Base-by-base conservation (phyloP, 192 early-diverging fungal species). In the Diversispora epigaea region DNA sequence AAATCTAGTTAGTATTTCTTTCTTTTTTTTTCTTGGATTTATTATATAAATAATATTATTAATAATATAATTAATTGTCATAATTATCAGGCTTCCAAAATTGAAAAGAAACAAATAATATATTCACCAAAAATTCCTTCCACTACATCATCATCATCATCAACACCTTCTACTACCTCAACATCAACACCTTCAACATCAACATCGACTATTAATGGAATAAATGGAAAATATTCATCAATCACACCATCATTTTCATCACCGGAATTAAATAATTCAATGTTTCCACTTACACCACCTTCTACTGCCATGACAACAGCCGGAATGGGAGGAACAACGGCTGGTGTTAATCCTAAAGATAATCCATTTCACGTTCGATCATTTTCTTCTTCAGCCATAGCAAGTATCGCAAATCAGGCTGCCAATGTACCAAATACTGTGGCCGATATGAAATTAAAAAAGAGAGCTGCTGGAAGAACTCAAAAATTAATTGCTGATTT, bases 401-500 rank as follows among this genome's bases (percentile, higher is more conserved):
- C 71, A 7, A 75, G 39, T 65, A 40, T 75, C 43, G 58, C 71
- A 6, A 61, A 11, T 61, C 71, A 57, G 22, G 54, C 71, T 12
- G 54, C 73, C 19, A 78, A 77, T 3, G 73, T 79, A 49, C 57
- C 82, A 47, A 73, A 62, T 39, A 77, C 76, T 17, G 72, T 83
- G 7, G 74, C 79, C 17, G 82, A 83, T 17, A 77, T 77, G 61
- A 84, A 80, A 65, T 68, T 80, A 25, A 84, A 87, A 61, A 88
- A 87, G 75, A 77, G 92, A 19, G 89, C 93, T 4, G 90, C 89
- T 21, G 88, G 87, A 0, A 71, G 93, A 71, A 86, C 86, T n/a
- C 84, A 91, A 57, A 94, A 94, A 68, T 74, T 94, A 17, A 78
- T 92, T 9, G 90, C 84, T 6, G 93, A 94, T 79, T 73, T 93